Percentiles rank a stretch among this genome's conserved stretches.
These are phyloP conservation scores for Cinnamomum micranthum DNA, from an alignment of 164 flowering plant genomes.

Conservation along the genomic window DNA sequence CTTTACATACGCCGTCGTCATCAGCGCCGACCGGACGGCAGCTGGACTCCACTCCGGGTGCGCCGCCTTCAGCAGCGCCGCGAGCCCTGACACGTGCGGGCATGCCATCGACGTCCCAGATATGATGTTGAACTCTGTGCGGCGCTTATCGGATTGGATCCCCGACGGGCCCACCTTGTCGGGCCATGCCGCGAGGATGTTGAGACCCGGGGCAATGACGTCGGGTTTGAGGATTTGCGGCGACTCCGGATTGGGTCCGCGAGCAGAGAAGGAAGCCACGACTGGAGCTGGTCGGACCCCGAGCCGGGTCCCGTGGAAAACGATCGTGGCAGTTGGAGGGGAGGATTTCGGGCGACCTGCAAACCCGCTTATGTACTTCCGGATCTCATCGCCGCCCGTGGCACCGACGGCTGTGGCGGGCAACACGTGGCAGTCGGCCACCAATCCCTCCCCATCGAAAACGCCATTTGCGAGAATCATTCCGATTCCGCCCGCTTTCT, in stretches of 20 bases:
- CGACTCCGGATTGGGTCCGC: slow-evolving; percentile 85
- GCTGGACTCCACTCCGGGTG: slow-evolving; percentile 96
- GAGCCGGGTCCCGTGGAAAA: slow-evolving; percentile 66
- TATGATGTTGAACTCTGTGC: slow-evolving; percentile 75
- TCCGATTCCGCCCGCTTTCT: slow-evolving; percentile 77
- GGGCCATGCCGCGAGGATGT: slow-evolving; percentile 97
- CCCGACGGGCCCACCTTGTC: slow-evolving; percentile 77
- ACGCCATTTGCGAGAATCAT: slow-evolving; percentile 90
- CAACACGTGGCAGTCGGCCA: slow-evolving; percentile 87
- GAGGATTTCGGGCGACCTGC: slow-evolving; percentile 11
- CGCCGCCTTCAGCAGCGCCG: slow-evolving; percentile 84
- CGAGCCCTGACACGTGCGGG: slow-evolving; percentile 93
- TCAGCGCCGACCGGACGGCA: slow-evolving; percentile 78
- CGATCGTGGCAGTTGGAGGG: slow-evolving; percentile 57
- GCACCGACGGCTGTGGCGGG: slow-evolving; percentile 89
- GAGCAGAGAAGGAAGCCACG: slow-evolving; percentile 83
- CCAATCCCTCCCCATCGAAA: slow-evolving; percentile 86
- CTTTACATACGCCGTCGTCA: slow-evolving; percentile 76
- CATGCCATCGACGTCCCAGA: slow-evolving; percentile 98
- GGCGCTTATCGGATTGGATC: slow-evolving; percentile 48
- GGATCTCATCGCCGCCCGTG: slow-evolving; percentile 52
- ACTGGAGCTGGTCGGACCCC: slow-evolving; percentile 84
- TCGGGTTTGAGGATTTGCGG: slow-evolving; percentile 92
- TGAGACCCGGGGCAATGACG: slow-evolving; percentile 88
- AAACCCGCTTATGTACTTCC: slow-evolving; percentile 45